phyloP scores from a whole-genome alignment of 202 grass and related monocot species.

The Dendrocalamus latiflorus region DNA sequence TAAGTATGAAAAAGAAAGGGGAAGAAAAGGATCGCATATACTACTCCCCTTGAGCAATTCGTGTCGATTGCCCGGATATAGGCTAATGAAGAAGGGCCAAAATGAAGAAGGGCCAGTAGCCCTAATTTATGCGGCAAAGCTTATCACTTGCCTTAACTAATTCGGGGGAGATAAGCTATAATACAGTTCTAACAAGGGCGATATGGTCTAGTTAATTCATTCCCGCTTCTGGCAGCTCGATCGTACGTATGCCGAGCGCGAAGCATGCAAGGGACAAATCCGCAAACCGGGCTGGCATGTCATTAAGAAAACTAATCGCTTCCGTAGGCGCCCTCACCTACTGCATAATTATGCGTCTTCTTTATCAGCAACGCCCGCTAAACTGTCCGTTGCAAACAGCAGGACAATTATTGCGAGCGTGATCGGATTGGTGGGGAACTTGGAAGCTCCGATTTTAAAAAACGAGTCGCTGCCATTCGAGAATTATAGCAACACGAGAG shows the following conservation, averaged over 20 bases:
- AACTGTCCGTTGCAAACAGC: background rate
- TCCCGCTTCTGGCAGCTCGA: slow-evolving; percentile 15
- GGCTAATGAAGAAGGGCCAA: slow-evolving; percentile 16
- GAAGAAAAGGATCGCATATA: background rate
- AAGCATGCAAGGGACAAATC: slow-evolving; percentile 18
- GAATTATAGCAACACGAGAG: background rate
- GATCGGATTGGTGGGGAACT: slow-evolving; percentile 37
- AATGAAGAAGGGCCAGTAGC: background rate
- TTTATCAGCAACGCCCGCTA: background rate
- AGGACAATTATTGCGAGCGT: slow-evolving; percentile 29
- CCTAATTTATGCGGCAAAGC: slow-evolving; percentile 13
- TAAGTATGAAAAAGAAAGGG: background rate
- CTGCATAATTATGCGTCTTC: background rate
- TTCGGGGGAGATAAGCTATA: slow-evolving; percentile 38
- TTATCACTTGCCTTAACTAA: slow-evolving; percentile 31
- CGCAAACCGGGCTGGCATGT: slow-evolving; percentile 12
- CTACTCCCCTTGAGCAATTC: background rate
- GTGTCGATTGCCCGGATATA: slow-evolving; percentile 15
- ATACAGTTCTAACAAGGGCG: slow-evolving; percentile 26
- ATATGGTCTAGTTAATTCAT: slow-evolving; percentile 12
- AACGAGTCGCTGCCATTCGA: background rate
- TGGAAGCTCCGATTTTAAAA: background rate
- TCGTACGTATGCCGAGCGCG: background rate
- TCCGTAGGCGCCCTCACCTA: slow-evolving; percentile 34
- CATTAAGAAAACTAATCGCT: slow-evolving; percentile 48